Evolutionary conservation across 225 moss, liverwort and hornwort genomes (phyloP), one percentile per base, ranked within the genome.

Genomic region (Marchantia polymorpha): DNA sequence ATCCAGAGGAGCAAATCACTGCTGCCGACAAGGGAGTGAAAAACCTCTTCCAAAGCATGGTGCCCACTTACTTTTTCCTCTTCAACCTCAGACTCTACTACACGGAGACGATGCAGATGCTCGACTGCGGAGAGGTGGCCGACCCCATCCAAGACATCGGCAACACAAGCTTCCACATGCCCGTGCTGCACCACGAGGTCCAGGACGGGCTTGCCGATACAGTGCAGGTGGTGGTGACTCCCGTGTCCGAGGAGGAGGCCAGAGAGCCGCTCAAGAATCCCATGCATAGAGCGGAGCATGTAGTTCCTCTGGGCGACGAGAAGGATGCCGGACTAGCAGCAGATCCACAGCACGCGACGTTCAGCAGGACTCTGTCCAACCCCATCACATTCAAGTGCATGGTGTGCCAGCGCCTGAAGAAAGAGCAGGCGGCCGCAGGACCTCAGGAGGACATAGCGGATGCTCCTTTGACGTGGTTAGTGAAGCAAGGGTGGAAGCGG

Each of bases 41-140:
- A 55, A 70, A 70, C 22, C 69, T 82, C 53, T 78, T 85, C 76
- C 79, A 75, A 30, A 85, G 82, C 50, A 82, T 85, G 85, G 54
- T 85, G 16, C 85, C 85, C 53, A 71, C 79, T 3, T 85, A 85
- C 61, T 85, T 85, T 50, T 85, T 85, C 58, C 79, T 85, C 0
- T 82, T 85, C 49, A 85, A 85, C 75, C 63, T 85, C 71, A 85
- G 79, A 47, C 60, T 82, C 55, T 85, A 69, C 39, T 82, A 78
- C 52, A 82, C 71, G 0, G 85, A 85, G 59, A 56, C 72, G 12
- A 79, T 82, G 71, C 82, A 82, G 12, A 82, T 82, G 31, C 26
- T 82, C 46, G 72, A 79, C 19, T 75, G 77, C 10, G 69, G 52
- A 12, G 74, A 85, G 81, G 78, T 85, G 6, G 46, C 74, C 74